Conservation (phyloP, 306 rosid genomes). For the Fragaria vesca region DNA sequence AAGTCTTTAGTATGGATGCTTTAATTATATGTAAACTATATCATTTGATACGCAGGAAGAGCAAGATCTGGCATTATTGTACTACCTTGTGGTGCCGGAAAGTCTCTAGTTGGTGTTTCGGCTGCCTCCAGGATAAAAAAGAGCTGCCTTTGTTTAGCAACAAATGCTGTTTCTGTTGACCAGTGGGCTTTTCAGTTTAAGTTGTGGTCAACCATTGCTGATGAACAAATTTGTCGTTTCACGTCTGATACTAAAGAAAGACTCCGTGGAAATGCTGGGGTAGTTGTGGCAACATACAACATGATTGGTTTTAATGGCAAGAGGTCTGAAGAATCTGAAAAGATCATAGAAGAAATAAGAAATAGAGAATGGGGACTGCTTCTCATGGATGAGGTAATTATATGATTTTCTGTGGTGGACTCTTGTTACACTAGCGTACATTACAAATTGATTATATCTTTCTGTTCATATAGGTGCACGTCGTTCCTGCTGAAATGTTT, state of each 20-base stretch:
- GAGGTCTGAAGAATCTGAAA: conserved; percentile 91
- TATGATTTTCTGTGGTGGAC: conserved; percentile 6
- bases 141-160: conserved; percentile 96
- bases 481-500: conserved; percentile 95
- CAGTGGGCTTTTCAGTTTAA: conserved; percentile 98
- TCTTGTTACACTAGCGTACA: conserved; percentile 20
- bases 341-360: conserved; percentile 93
- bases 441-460: background rate
- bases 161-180: conserved; percentile 96
- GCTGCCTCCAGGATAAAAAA: conserved; percentile 87
- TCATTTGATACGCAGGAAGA: conserved; percentile 55
- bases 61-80: conserved; percentile 99
- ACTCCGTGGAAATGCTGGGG: conserved; percentile 88
- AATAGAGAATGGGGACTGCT: conserved; percentile 95
- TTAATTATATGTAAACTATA: background rate
- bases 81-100: conserved; percentile 96
- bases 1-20: too few relatives aligned
- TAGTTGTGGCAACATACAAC: conserved; percentile 88
- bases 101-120: conserved; percentile 96
- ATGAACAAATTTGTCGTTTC: conserved; percentile 93
- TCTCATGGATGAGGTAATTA: conserved; percentile 88
- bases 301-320: conserved; percentile 97
- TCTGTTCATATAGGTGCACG: conserved; percentile 54
- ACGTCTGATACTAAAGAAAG: conserved; percentile 96
- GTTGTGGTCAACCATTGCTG: conserved; percentile 92